A percentile compares a stretch with the other conserved stretches of the same genome.
phyloP scores from a whole-genome alignment of 2,329 filamentous ascomycete species.

The Dactylonectria macrodidyma region DNA sequence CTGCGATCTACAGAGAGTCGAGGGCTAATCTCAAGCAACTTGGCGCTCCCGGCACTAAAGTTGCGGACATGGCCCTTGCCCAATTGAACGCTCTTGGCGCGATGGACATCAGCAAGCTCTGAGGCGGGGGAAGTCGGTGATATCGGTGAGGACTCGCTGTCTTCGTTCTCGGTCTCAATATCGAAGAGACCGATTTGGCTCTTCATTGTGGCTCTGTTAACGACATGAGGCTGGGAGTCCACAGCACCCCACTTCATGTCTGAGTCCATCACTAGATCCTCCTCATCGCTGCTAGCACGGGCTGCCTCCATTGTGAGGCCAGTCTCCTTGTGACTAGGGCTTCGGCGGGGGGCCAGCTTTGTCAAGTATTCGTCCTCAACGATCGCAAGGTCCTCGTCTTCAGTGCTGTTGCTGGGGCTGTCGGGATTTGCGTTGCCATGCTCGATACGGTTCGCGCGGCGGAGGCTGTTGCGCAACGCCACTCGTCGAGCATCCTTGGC shows the following conservation, averaged over 20 bases:
- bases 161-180: constrained; percentile 54
- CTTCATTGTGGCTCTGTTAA: constrained; percentile 70
- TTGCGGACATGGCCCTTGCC: constrained; percentile 77
- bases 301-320: constrained; percentile 65
- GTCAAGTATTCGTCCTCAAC: constrained; percentile 82
- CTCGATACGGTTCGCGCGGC: constrained; percentile 50
- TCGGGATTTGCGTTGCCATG: constrained; percentile 54
- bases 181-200: constrained; percentile 69
- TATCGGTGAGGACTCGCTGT: constrained; percentile 48
- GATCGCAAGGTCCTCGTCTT: constrained; percentile 73
- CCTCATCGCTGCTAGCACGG: constrained; percentile 73
- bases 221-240: constrained; percentile 65
- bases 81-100: constrained; percentile 80
- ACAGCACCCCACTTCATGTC: constrained; percentile 69
- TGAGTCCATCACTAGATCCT: constrained; percentile 60
- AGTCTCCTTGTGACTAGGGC: constrained; percentile 45
- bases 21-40: constrained; percentile 77
- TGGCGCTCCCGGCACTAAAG: constrained; percentile 84
- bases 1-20: constrained; percentile 67
- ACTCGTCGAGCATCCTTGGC: constrained; percentile 68
- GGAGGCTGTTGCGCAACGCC: constrained; percentile 60
- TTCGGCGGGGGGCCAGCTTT: constrained; percentile 54
- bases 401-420: constrained; percentile 60
- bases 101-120: constrained; percentile 63
- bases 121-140: constrained; percentile 45